phyloP scores from a whole-genome alignment of 305 asterid genomes.

The Coffea humblotiana region DNA sequence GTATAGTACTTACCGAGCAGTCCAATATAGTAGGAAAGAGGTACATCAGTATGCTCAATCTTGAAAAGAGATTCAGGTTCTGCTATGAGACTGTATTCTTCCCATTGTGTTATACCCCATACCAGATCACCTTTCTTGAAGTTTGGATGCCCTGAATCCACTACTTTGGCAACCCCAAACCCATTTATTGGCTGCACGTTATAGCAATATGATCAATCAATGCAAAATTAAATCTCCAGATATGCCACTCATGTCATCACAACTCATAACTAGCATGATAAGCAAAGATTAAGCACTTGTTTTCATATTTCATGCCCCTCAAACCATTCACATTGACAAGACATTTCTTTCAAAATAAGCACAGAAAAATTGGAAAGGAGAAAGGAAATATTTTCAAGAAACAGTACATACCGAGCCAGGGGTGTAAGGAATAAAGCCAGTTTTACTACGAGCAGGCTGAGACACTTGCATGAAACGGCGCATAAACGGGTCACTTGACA shows the following conservation, averaged over 20 bases:
- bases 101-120: too few species aligned
- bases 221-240: too few species aligned
- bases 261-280: not conserved
- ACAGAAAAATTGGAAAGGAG: not conserved
- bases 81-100: too few species aligned
- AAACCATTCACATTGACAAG: too few species aligned
- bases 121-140: too few species aligned
- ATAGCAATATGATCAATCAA: too few species aligned
- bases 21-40: not conserved
- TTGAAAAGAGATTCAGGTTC: too few species aligned
- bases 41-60: not conserved
- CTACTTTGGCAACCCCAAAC: not conserved
- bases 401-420: not conserved
- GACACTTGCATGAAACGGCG: conserved; percentile 13
- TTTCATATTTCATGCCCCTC: too few species aligned
- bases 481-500: conserved; percentile 32
- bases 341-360: not conserved
- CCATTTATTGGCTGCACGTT: not conserved
- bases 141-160: not conserved
- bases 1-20: not conserved
- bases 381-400: too few species aligned
- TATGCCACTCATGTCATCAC: too few species aligned
- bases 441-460: not conserved
- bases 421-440: not conserved
- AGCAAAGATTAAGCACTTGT: too few species aligned